Percentiles rank a stretch among this genome's conserved stretches.
These are phyloP conservation scores for Ogataea neopini DNA, from an alignment of 805 yeast species.

Conservation along the genomic window DNA sequence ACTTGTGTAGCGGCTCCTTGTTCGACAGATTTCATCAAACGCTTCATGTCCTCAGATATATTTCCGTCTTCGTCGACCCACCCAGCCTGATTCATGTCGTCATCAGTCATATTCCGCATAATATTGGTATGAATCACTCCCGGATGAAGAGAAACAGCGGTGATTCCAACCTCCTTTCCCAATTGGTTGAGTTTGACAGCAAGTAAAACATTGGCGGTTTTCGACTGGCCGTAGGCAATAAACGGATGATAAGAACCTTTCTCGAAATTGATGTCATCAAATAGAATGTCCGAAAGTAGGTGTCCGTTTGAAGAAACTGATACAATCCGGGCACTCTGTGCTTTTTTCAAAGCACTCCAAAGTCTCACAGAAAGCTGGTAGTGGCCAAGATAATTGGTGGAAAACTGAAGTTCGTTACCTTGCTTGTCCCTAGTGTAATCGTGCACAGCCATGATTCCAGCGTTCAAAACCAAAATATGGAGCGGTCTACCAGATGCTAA, in stretches of 20 bases:
- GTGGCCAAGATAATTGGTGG: constrained; percentile 9
- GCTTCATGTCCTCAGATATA: background rate
- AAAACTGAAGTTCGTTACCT: constrained; percentile 8
- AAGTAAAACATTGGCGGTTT: constrained; percentile 7
- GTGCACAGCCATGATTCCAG: constrained; percentile 10
- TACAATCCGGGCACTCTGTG: constrained; percentile 6
- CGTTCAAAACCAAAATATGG: constrained; percentile 6
- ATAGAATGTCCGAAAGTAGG: background rate
- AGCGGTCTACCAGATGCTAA: constrained; percentile 1
- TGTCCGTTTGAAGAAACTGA: constrained; percentile 6
- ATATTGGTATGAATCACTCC: background rate
- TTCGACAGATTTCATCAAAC: background rate
- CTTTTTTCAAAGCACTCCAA: constrained; percentile 3
- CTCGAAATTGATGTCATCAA: constrained; percentile 6
- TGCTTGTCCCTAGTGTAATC: too few species aligned
- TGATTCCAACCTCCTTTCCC: background rate
- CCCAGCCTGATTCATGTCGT: background rate
- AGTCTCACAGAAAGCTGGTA: background rate
- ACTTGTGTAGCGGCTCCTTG: background rate
- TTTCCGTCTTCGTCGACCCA: background rate
- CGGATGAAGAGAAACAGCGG: background rate
- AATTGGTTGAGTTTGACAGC: background rate
- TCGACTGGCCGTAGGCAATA: constrained; percentile 8
- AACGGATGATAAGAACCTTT: constrained; percentile 3
- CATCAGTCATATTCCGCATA: background rate